Conservation (phyloP, 768 basidiomycete genomes). For the Kwoniella botswanensis region DNA sequence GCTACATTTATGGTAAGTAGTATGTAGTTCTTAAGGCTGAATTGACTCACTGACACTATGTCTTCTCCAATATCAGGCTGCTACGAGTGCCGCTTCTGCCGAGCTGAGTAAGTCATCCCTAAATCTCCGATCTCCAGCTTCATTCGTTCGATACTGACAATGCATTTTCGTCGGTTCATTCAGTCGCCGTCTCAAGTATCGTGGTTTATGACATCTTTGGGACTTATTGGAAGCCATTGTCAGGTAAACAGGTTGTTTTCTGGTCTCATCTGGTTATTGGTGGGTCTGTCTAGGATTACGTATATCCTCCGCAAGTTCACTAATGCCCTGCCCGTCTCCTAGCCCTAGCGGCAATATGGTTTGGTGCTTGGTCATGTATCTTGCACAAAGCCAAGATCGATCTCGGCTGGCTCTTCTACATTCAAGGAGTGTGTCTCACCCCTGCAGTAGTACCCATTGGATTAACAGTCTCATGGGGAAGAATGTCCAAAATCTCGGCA, state of each 20-base stretch:
- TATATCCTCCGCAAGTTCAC: not conserved
- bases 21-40: no score
- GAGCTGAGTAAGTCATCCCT: constrained; percentile 56
- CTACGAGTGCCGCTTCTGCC: constrained; percentile 62
- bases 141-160: no score
- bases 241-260: constrained; percentile 32
- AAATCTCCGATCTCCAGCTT: not conserved
- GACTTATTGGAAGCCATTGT: constrained; percentile 54
- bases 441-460: constrained; percentile 38
- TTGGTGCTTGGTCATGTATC: constrained; percentile 50
- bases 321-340: not conserved
- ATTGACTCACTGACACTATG: no score
- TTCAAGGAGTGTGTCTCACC: constrained; percentile 34
- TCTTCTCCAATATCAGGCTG: constrained; percentile 58
- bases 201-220: constrained; percentile 57
- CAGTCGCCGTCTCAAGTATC: constrained; percentile 59
- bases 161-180: no score
- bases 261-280: constrained; percentile 41
- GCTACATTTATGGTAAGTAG: constrained; percentile 59
- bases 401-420: constrained; percentile 53
- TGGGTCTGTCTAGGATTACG: not conserved
- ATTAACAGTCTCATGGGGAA: constrained; percentile 30
- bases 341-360: constrained; percentile 49
- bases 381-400: constrained; percentile 51
- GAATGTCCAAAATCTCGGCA: constrained; percentile 21